Percentiles rank a stretch among this genome's conserved stretches.
Conservation (phyloP, 257 asterid genomes). For the Verbena officinalis region DNA sequence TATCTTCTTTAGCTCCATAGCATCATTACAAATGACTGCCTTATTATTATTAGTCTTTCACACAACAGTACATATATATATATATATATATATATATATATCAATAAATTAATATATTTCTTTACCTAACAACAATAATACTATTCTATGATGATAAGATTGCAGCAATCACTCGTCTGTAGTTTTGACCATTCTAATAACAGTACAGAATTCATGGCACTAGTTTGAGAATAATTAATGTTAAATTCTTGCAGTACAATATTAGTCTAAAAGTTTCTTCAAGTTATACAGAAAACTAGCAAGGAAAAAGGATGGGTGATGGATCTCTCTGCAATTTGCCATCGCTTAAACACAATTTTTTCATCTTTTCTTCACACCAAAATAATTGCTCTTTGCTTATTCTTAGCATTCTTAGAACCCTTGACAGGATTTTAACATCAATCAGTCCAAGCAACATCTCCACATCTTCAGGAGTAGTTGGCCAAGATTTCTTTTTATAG, state of each 20-base stretch:
- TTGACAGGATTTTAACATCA: conserved; percentile 64
- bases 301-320: conserved; percentile 74
- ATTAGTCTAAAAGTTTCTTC: not conserved
- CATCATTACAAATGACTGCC: not conserved
- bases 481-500: conserved; percentile 72
- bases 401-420: conserved; percentile 65
- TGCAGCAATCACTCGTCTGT: not conserved
- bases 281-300: conserved; percentile 25
- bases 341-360: conserved; percentile 52
- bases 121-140: not conserved
- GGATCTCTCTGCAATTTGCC: conserved; percentile 89
- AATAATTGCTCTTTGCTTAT: conserved; percentile 68
- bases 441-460: conserved; percentile 70
- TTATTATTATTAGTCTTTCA: not conserved
- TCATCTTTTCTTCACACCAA: conserved; percentile 94
- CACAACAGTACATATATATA: too few species aligned
- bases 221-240: not conserved
- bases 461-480: conserved; percentile 50
- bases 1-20: not conserved
- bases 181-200: not conserved
- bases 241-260: not conserved
- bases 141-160: not conserved
- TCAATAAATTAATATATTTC: not conserved
- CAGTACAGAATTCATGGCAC: not conserved
- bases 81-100: too few species aligned